Evolutionary conservation across 1,284 basidiomycete genomes (phyloP), one percentile per base, ranked within the genome.

Genomic region (Ganoderma lingzhi): DNA sequence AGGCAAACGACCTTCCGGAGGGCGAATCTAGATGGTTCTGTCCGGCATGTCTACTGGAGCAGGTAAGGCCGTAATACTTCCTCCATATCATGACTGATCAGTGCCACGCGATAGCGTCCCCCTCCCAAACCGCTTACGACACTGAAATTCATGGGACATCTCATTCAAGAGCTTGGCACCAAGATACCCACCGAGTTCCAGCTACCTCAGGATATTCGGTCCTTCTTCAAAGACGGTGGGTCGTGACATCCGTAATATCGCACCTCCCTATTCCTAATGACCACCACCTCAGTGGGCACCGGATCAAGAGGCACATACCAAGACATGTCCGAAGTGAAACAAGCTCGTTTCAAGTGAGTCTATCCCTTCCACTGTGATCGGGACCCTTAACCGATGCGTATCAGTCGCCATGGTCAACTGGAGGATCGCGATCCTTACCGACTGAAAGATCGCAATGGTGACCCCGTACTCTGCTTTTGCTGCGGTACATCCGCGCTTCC

Each of bases 11-110:
- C 76, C 84, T 95, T 58, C 90, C 91, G 64, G 93, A 93, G 74
- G 93, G 93, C 60, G 95, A 97, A 77, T 85, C 84, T 68, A 88
- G 89, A 75, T 99, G 98, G 98, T 98, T 93, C 83, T 99, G 97
- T 82, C 93, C 91, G 53, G 85, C 87, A 61, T 96, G 95, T 82
- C 82, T 83, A 63, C 84, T 88, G 73, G 85, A 86, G 70, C 90
- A 91, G 84, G 93, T 94, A 77, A 77, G 86, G 69, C 42, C 67
- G 28, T 17, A 61, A 65, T 45, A 62, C 44, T 55, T 58, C 69
- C 42, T 41, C 37, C 62, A 55, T 65, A 63, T 67, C 62, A 53
- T 56, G 44, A 62, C 64, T 56, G 69, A 70, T 70, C 55, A 67
- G 63, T 32, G 60, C 35, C 61, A 55, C 61, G 63, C 64, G 73